Percentiles rank a stretch among this genome's conserved stretches.
Evolutionary conservation across 306 rosid species (phyloP).

Genomic region (Adenanthera pavonina): DNA sequence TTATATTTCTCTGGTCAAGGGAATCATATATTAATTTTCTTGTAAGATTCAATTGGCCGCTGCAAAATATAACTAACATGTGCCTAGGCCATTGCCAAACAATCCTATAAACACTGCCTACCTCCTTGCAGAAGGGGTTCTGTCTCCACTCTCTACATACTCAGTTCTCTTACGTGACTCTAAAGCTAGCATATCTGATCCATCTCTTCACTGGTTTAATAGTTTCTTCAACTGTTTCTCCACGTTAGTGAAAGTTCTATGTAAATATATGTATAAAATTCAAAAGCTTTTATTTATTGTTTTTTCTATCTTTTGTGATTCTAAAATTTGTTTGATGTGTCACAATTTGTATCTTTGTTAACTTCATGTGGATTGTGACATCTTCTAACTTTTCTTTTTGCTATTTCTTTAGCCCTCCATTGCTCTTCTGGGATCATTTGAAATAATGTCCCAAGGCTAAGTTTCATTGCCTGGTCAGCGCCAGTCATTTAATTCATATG

Average conservation of each 20-base stretch:
- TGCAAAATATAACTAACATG: constrained; percentile 7
- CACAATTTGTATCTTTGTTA: constrained; percentile 5
- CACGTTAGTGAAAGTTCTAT: neutral
- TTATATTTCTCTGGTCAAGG: constrained; percentile 8
- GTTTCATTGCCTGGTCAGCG: neutral
- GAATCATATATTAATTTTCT: constrained; percentile 25
- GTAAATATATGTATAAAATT: neutral
- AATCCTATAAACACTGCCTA: neutral
- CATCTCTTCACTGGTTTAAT: neutral
- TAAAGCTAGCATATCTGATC: neutral
- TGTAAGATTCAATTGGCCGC: neutral
- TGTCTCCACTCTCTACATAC: neutral
- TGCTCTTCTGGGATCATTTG: constrained; percentile 14
- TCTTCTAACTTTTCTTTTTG: neutral
- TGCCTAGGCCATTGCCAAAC: constrained; percentile 8
- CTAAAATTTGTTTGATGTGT: constrained; percentile 4
- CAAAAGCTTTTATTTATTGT: constrained; percentile 7
- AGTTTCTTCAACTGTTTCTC: neutral
- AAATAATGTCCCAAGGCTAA: neutral
- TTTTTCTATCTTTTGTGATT: neutral
- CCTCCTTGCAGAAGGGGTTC: constrained; percentile 12
- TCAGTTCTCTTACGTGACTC: neutral
- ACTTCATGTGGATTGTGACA: neutral
- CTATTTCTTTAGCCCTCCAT: neutral
- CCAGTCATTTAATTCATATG: neutral